A percentile compares a stretch with the other conserved stretches of the same genome.
These are phyloP conservation scores for Phanerochaete carnosa DNA, from an alignment of 768 basidiomycete genomes.

Conservation along the genomic window DNA sequence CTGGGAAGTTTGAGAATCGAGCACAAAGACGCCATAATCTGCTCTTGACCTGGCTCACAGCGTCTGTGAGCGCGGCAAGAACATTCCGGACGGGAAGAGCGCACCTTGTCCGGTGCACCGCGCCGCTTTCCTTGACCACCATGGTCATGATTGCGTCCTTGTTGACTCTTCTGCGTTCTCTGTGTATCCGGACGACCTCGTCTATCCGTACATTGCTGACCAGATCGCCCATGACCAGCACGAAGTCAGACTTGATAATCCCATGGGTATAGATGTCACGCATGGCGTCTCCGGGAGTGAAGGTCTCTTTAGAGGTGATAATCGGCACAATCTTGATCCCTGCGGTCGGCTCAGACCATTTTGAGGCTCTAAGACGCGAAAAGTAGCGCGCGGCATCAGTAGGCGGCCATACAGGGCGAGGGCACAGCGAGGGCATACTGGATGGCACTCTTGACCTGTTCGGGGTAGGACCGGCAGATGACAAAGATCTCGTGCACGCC, in stretches of 20 bases:
- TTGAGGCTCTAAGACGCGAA: constrained; percentile 55
- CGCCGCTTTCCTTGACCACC: constrained; percentile 80
- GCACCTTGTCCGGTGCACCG: constrained; percentile 70
- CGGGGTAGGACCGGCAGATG: constrained; percentile 87
- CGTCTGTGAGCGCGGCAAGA: not conserved
- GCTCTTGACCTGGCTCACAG: constrained; percentile 52
- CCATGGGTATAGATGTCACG: constrained; percentile 92
- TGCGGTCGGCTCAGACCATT: constrained; percentile 78
- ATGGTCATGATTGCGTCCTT: constrained; percentile 97
- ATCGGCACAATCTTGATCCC: constrained; percentile 84
- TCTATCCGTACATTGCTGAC: constrained; percentile 92
- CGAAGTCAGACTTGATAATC: constrained; percentile 86
- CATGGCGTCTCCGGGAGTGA: constrained; percentile 89
- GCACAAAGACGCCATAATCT: constrained; percentile 74
- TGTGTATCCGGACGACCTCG: constrained; percentile 85
- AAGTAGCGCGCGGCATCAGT: not conserved
- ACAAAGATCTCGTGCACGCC: constrained; percentile 97
- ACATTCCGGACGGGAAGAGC: constrained; percentile 17
- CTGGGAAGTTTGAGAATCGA: constrained; percentile 73
- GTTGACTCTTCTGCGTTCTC: constrained; percentile 79
- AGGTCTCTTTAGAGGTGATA: constrained; percentile 81
- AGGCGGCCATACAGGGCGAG: not conserved
- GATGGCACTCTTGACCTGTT: constrained; percentile 81
- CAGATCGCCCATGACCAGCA: constrained; percentile 88
- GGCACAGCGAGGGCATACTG: constrained; percentile 41